Evolutionary conservation across 2,329 filamentous ascomycete species (phyloP).

Genomic region (Aspergillus persii): DNA sequence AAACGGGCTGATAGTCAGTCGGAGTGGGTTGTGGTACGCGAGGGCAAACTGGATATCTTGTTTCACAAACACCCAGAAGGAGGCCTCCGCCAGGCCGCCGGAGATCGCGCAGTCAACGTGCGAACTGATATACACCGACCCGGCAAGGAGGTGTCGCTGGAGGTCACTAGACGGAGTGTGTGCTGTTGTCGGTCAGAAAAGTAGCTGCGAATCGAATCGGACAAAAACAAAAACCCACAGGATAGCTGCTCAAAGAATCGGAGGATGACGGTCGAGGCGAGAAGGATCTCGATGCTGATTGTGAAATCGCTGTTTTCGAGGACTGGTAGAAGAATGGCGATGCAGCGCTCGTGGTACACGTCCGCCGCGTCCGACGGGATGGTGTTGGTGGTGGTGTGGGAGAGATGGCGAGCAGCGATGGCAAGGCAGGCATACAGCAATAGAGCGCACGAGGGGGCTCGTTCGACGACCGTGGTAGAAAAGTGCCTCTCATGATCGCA

Average conservation of each 20-base stretch:
- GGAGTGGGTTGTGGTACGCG: conserved; percentile 31
- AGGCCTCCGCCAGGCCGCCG: conserved; percentile 32
- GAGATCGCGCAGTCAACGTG: conserved; percentile 34
- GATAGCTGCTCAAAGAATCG: conserved; percentile 38
- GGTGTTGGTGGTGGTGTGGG: conserved; percentile 28
- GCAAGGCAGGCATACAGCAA: conserved; percentile 35
- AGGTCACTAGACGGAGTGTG: conserved; percentile 33
- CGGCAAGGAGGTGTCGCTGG: conserved; percentile 35
- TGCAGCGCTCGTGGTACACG: conserved; percentile 35
- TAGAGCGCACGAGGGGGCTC: conserved; percentile 30
- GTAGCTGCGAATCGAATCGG: not conserved
- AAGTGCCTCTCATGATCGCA: conserved; percentile 33
- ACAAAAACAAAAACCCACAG: conserved; percentile 20
- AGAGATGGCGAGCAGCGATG: conserved; percentile 34
- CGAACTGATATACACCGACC: conserved; percentile 35
- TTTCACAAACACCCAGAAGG: conserved; percentile 37
- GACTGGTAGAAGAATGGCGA: conserved; percentile 34
- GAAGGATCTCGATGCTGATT: conserved; percentile 33
- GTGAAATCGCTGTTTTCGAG: conserved; percentile 31
- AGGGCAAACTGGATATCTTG: conserved; percentile 37
- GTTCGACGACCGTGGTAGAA: conserved; percentile 30
- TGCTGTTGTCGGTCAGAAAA: conserved; percentile 19
- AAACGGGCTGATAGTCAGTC: conserved; percentile 31
- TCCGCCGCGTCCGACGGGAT: conserved; percentile 30
- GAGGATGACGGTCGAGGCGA: conserved; percentile 35